Evolutionary conservation across 306 rosid genomes (phyloP).

Genomic region (Boehmeria nivea): DNA sequence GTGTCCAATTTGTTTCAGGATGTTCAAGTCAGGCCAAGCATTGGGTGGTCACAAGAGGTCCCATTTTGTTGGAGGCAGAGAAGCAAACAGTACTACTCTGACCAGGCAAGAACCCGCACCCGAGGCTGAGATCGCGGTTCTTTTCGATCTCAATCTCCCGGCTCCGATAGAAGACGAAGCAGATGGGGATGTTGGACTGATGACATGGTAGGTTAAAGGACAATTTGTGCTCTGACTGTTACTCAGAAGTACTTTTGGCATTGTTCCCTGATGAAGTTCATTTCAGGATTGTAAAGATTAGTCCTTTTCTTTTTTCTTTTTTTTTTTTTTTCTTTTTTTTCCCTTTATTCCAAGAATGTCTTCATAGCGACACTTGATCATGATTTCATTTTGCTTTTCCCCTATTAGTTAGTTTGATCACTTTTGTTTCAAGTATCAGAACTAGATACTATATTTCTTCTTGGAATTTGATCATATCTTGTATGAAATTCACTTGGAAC

Average conservation of each 20-base stretch:
- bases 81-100: constrained; percentile 40
- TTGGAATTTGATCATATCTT: constrained; percentile 17
- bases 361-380: too few relatives aligned
- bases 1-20: constrained; percentile 76
- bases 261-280: too few relatives aligned
- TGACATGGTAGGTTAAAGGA: constrained; percentile 32
- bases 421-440: too few relatives aligned
- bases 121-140: constrained; percentile 32
- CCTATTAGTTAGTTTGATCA: too few relatives aligned
- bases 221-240: constrained; percentile 24
- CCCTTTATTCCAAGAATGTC: constrained; percentile 37
- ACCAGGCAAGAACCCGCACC: constrained; percentile 38
- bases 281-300: constrained; percentile 42
- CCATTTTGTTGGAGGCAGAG: constrained; percentile 71
- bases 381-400: too few relatives aligned
- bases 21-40: constrained; percentile 87
- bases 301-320: constrained; percentile 1
- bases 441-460: too few relatives aligned
- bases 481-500: constrained; percentile 3
- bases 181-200: constrained; percentile 27
- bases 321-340: neutral
- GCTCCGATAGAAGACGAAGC: constrained; percentile 67
- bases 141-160: constrained; percentile 89
- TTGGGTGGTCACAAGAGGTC: constrained; percentile 98
- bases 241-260: constrained; percentile 21